Evolutionary conservation across 208 protist species (phyloP), one percentile per base, ranked within the genome.

Genomic region (Leishmania mexicana): DNA sequence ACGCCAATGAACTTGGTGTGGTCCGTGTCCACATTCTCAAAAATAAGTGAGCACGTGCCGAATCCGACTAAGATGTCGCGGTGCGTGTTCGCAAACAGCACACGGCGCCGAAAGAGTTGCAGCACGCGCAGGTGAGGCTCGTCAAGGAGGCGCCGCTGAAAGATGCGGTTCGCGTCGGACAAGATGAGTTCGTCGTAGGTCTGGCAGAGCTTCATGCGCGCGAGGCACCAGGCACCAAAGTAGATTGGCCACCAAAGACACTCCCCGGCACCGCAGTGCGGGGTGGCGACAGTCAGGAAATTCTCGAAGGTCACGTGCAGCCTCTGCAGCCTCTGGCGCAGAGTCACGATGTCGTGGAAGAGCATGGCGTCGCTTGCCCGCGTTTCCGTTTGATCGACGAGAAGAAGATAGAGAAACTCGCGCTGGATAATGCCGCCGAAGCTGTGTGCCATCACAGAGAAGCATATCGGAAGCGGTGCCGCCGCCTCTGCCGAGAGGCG

Each of bases 41-140:
- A 95, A 68, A 95, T 85, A 49, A 95, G 78, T 28, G 92, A 91
- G 62, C 87, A 83, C 24, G 92, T 92, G 65, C 87, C 85, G 58
- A 95, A 95, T 35, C 92, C 92, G 19, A 93, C 92, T 57, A 95
- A 80, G 21, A 95, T 72, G 81, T 95, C 92, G n/a, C 91, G 87
- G 54, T 91, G 86, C 1, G 87, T 91, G 81, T 95, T 95, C 13
- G 90, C 88, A 77, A 95, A 95, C 40, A 95, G 81, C 58, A 87
- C 90, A 54, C 92, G 88, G 47, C 85, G 83, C 3, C 87, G 88
- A 81, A 95, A 95, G 38, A 89, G 65, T 42, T 79, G 72, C 24
- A 95, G 85, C 17, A 81, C 87, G 47, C 75, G 62, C 51, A 92
- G 68, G 79, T 95, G 92, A 35, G 79, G 81, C 51, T 62, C 84